A percentile compares a stretch with the other conserved stretches of the same genome.
Conservation (phyloP, 129 eudicot species). For the Centrapalus pauciflorus region DNA sequence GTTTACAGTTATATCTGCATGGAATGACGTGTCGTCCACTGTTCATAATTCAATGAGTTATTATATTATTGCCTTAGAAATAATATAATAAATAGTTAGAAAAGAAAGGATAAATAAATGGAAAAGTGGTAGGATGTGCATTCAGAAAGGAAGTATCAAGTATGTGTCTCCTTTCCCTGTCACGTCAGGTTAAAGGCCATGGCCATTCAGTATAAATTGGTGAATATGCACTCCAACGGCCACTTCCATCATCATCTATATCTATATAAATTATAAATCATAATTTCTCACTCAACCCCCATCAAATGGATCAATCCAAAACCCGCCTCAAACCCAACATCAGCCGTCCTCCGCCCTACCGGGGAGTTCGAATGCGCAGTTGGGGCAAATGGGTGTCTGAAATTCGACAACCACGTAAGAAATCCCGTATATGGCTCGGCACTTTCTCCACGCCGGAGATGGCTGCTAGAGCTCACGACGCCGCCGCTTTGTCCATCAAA, state of each 20-base stretch:
- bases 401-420: constrained; percentile 77
- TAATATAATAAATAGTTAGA: no score
- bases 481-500: constrained; percentile 59
- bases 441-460: constrained; percentile 78
- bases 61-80: no score
- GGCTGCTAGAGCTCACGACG: constrained; percentile 97
- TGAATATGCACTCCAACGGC: constrained; percentile 4
- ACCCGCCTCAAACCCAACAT: constrained; percentile 13
- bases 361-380: constrained; percentile 82
- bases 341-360: constrained; percentile 38
- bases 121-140: no score
- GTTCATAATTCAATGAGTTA: no score
- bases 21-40: no score
- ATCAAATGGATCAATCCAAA: constrained; percentile 2
- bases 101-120: no score
- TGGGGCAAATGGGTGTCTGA: constrained; percentile 99
- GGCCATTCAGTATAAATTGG: constrained; percentile 20
- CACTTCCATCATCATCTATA: constrained; percentile 18
- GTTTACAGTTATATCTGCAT: no score
- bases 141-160: not conserved
- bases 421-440: constrained; percentile 91
- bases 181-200: constrained; percentile 19
- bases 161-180: not conserved
- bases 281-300: not conserved
- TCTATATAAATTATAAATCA: no score